A percentile compares a stretch with the other conserved stretches of the same genome.
Conservation (phyloP, 495 filamentous ascomycete genomes). For the Hypoxylon fragiforme region DNA sequence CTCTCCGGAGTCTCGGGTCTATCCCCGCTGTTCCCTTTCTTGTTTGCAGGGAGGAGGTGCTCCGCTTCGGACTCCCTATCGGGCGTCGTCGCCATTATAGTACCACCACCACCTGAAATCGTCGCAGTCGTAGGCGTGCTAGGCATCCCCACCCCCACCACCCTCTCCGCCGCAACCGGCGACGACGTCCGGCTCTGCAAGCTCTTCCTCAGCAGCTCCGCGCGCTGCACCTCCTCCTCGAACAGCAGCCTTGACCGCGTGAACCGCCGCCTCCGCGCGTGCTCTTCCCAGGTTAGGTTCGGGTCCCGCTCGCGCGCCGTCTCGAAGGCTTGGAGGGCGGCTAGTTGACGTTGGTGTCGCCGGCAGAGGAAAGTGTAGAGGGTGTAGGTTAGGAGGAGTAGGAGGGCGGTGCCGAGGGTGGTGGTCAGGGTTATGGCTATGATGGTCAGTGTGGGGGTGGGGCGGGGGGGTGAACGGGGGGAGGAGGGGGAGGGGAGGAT, state of each 20-base stretch:
- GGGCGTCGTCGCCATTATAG: too few species aligned
- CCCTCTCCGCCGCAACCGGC: background rate
- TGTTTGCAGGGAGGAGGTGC: too few species aligned
- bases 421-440: background rate
- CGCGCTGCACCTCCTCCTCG: conserved; percentile 11
- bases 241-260: conserved; percentile 5
- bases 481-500: background rate
- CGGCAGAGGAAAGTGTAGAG: conserved; percentile 1
- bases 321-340: conserved; percentile 2
- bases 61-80: too few species aligned
- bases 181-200: conserved; percentile 5
- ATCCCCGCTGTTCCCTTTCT: too few species aligned
- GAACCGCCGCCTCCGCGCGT: conserved; percentile 3
- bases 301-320: conserved; percentile 11
- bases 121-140: too few species aligned
- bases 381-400: background rate
- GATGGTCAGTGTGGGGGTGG: background rate
- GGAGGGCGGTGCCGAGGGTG: background rate
- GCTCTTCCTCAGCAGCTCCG: conserved; percentile 5
- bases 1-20: too few species aligned
- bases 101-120: too few species aligned
- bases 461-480: background rate
- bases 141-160: background rate
- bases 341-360: background rate
- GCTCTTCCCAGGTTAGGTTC: conserved; percentile 10